phyloP scores from a whole-genome alignment of 495 filamentous ascomycete genomes.

The Penicillium ochrochloron region DNA sequence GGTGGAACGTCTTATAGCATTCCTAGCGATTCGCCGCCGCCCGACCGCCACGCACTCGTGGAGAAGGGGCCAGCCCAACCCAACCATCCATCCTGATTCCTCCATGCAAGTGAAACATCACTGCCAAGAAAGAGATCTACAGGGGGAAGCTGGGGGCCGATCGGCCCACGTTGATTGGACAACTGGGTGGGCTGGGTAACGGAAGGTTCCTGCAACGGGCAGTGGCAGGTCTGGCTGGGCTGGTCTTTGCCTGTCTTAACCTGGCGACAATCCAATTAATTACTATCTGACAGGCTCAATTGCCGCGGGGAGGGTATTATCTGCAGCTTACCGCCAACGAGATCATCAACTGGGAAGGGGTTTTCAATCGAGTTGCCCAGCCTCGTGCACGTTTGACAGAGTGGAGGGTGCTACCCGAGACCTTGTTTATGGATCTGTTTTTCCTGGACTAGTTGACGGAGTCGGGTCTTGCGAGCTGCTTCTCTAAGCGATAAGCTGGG shows the following conservation, averaged over 20 bases:
- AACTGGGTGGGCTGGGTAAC: neutral
- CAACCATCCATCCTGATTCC: neutral
- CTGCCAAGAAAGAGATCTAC: slow-evolving; percentile 23
- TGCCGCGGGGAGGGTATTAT: neutral
- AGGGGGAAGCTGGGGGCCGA: slow-evolving; percentile 17
- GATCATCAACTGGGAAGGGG: neutral
- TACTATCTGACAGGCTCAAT: neutral
- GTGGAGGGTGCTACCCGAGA: neutral
- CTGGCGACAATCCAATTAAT: neutral
- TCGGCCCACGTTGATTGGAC: neutral
- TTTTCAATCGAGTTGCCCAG: neutral
- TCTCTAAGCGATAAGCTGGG: neutral
- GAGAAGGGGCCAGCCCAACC: slow-evolving; percentile 12
- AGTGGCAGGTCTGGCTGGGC: neutral
- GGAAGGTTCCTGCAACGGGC: neutral
- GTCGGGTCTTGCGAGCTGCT: neutral
- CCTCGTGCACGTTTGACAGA: neutral
- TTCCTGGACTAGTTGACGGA: neutral
- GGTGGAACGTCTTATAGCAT: slow-evolving; percentile 31
- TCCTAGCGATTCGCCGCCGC: slow-evolving; percentile 2
- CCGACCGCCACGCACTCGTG: slow-evolving; percentile 16
- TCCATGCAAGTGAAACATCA: slow-evolving; percentile 18
- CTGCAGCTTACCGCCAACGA: neutral
- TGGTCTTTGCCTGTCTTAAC: neutral
- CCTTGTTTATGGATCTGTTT: neutral